Evolutionary conservation across 2,329 filamentous ascomycete genomes (phyloP).

Genomic region (Aspergillus fischeri): DNA sequence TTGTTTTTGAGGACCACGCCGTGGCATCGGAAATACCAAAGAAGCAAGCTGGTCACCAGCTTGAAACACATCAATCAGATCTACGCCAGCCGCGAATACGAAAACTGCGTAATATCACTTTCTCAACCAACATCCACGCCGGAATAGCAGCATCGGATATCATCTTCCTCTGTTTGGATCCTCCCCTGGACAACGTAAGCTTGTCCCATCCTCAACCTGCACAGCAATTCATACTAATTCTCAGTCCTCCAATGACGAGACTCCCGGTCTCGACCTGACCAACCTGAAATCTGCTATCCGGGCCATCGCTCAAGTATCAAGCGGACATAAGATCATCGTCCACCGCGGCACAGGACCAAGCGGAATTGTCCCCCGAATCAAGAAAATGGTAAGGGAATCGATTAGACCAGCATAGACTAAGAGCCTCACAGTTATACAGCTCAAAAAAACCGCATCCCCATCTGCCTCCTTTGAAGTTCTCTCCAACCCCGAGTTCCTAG

Average conservation of each 20-base stretch:
- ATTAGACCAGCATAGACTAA: too few species aligned
- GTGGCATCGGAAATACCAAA: background rate
- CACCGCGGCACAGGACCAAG: conserved; percentile 15
- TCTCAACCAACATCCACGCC: conserved; percentile 16
- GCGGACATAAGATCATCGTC: conserved; percentile 18
- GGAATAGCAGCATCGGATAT: conserved; percentile 15
- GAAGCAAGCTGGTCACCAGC: background rate
- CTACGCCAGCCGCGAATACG: background rate
- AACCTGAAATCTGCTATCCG: conserved; percentile 8
- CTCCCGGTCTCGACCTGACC: background rate
- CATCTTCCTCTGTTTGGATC: conserved; percentile 15
- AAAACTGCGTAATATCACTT: conserved; percentile 15
- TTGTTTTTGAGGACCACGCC: conserved; percentile 12
- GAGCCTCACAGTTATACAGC: background rate
- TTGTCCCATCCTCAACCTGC: background rate
- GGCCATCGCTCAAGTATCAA: conserved; percentile 14
- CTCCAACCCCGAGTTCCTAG: conserved; percentile 17
- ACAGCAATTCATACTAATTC: background rate
- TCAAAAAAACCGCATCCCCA: conserved; percentile 12
- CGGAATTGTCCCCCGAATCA: conserved; percentile 13
- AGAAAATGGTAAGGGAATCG: conserved; percentile 5
- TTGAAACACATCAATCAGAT: background rate
- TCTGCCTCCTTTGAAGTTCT: conserved; percentile 16
- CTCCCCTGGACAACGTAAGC: background rate
- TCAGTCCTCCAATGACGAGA: background rate